Evolutionary conservation across 495 filamentous ascomycete species (phyloP).

Genomic region (Podospora sp.): DNA sequence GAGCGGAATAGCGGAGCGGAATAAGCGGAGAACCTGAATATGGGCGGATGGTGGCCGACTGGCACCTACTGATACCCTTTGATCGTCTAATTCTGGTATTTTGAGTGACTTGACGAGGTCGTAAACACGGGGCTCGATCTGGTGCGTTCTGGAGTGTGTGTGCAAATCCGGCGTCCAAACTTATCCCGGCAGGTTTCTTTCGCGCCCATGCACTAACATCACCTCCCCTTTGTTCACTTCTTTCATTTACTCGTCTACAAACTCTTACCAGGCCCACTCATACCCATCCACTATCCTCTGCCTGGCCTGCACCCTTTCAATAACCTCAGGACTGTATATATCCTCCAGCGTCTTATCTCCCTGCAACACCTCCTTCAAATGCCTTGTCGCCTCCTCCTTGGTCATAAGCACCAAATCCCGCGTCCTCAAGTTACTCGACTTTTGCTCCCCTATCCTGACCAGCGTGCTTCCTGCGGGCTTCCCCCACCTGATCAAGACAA

Average conservation of each 20-base stretch:
- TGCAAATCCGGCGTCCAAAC: no score
- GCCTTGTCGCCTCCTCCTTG: slow-evolving; percentile 83
- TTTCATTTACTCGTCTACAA: not conserved
- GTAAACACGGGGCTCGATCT: no score
- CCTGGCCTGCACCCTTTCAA: slow-evolving; percentile 65
- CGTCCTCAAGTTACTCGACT: slow-evolving; percentile 62
- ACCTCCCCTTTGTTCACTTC: not conserved
- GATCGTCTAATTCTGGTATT: not conserved
- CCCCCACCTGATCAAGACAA: slow-evolving; percentile 78
- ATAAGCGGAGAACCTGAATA: slow-evolving; percentile 4
- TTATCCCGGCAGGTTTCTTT: no score
- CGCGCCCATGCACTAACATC: not conserved
- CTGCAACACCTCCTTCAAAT: slow-evolving; percentile 79
- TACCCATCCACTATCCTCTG: slow-evolving; percentile 58
- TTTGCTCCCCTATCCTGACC: slow-evolving; percentile 64
- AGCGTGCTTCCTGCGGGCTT: slow-evolving; percentile 48
- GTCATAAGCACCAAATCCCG: slow-evolving; percentile 91
- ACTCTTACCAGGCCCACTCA: slow-evolving; percentile 20
- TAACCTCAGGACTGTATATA: slow-evolving; percentile 66
- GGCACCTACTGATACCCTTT: not conserved
- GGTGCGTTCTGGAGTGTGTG: no score
- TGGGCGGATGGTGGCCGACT: not conserved
- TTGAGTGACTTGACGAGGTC: not conserved
- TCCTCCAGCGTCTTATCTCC: slow-evolving; percentile 68
- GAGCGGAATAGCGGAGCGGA: no score